These are phyloP conservation scores for Quercus lobata DNA, from an alignment of 331 rosid species.

Conservation along the genomic window DNA sequence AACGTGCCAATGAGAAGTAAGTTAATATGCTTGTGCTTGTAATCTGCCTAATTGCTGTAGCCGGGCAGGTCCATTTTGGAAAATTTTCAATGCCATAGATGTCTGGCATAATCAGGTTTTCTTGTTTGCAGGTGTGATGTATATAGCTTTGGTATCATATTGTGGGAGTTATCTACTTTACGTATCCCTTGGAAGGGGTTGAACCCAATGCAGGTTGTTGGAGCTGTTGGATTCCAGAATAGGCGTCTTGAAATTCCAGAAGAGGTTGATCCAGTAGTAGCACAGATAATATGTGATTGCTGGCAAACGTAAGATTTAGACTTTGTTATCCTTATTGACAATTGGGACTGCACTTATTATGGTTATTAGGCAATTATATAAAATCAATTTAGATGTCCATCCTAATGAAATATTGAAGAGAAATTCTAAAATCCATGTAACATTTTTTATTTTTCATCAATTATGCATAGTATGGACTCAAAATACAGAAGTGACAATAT, in stretches of 20 bases:
- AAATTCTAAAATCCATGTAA: background rate
- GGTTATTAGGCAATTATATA: background rate
- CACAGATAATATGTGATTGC: slow-evolving; percentile 82
- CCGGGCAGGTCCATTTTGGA: background rate
- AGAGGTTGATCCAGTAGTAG: slow-evolving; percentile 73
- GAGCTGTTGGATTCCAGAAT: slow-evolving; percentile 99
- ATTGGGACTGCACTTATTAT: background rate
- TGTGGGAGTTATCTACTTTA: slow-evolving; percentile 86
- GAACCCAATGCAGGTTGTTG: slow-evolving; percentile 99
- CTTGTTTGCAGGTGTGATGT: slow-evolving; percentile 89
- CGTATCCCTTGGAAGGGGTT: slow-evolving; percentile 89
- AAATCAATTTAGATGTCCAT: background rate
- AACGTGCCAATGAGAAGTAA: slow-evolving; percentile 94
- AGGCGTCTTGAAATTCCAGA: slow-evolving; percentile 94
- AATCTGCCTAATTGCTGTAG: slow-evolving; percentile 12
- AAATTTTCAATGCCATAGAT: slow-evolving; percentile 1
- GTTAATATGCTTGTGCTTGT: slow-evolving; percentile 14
- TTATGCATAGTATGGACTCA: background rate
- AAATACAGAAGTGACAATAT: background rate
- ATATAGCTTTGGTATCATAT: slow-evolving; percentile 95
- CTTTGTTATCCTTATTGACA: background rate
- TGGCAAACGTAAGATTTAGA: slow-evolving; percentile 76
- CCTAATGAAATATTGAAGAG: background rate
- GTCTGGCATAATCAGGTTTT: slow-evolving; percentile 6
- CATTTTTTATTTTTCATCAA: background rate